phyloP scores from a whole-genome alignment of 2,329 filamentous ascomycete genomes.

The Hymenoscyphus salicellus region DNA sequence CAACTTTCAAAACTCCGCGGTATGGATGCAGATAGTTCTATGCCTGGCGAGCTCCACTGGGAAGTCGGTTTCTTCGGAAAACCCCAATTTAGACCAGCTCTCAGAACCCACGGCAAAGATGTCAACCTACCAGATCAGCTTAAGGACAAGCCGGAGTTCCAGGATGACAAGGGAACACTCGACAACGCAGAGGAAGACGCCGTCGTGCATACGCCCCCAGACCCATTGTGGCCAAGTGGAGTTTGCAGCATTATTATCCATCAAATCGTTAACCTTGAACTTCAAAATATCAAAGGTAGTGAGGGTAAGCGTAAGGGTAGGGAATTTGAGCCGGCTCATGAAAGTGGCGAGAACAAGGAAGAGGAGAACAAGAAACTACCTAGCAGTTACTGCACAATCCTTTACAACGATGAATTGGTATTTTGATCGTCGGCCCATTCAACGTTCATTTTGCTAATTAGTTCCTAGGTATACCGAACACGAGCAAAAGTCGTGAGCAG shows the following conservation, averaged over 20 bases:
- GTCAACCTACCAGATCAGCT: constrained; percentile 70
- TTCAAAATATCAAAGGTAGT: constrained; percentile 87
- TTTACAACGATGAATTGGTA: constrained; percentile 80
- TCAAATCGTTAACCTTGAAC: constrained; percentile 90
- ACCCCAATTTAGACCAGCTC: constrained; percentile 77
- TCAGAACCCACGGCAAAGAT: constrained; percentile 85
- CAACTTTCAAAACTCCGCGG: constrained; percentile 81
- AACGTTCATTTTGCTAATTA: constrained; percentile 17
- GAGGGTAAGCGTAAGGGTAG: constrained; percentile 75
- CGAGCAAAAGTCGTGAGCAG: constrained; percentile 89
- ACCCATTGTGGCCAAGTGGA: constrained; percentile 94
- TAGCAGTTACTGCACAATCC: constrained; percentile 89
- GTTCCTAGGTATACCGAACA: constrained; percentile 73
- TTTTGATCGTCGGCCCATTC: constrained; percentile 18
- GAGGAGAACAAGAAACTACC: constrained; percentile 78
- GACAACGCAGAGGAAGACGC: constrained; percentile 76
- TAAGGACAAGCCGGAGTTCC: constrained; percentile 69
- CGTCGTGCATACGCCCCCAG: constrained; percentile 83
- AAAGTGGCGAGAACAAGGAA: constrained; percentile 80
- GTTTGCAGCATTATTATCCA: constrained; percentile 83
- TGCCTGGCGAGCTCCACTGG: constrained; percentile 94
- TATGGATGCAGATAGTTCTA: constrained; percentile 76
- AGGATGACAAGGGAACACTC: constrained; percentile 81
- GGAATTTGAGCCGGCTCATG: constrained; percentile 85
- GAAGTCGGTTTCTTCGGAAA: constrained; percentile 95